phyloP scores from a whole-genome alignment of 23 red algal species.

The Gracilaria vermiculophylla region DNA sequence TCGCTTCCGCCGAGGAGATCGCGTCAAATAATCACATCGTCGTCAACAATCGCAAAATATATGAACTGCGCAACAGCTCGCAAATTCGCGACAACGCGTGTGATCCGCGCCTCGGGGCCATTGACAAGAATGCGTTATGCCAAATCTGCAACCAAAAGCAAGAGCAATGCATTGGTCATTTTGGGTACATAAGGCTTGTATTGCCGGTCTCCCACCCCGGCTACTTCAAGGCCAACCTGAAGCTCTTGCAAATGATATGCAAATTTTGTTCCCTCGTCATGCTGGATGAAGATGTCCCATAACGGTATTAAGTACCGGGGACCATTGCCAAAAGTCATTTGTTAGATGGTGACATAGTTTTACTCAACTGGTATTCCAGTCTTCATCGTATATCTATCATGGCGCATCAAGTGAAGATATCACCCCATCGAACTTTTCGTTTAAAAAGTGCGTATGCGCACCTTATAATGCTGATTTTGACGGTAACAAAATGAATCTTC shows the following conservation, averaged over 20 bases:
- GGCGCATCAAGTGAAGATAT: conserved; percentile 89
- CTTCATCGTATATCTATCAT: conserved; percentile 98
- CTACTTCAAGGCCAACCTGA: conserved; percentile 79
- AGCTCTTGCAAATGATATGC: conserved; percentile 95
- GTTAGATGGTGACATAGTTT: conserved; percentile 87
- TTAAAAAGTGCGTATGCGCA: conserved; percentile 96
- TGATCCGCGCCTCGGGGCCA: conserved; percentile 84
- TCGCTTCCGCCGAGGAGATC: conserved; percentile 79
- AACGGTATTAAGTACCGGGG: conserved; percentile 32
- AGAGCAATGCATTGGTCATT: conserved; percentile 91
- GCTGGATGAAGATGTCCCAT: conserved; percentile 1
- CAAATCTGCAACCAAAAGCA: conserved; percentile 79
- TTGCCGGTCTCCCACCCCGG: conserved; percentile 94
- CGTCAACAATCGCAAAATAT: conserved; percentile 63
- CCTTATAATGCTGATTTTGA: conserved; percentile 99
- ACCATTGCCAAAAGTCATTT: conserved; percentile 90
- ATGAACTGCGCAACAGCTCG: conserved; percentile 51
- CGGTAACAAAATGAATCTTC: conserved; percentile 99
- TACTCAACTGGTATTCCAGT: conserved; percentile 96
- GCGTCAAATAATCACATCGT: conserved; percentile 51
- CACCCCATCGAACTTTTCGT: conserved; percentile 92
- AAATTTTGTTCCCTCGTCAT: conserved; percentile 86
- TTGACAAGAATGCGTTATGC: conserved; percentile 83
- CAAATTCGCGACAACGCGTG: conserved; percentile 54
- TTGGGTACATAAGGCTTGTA: conserved; percentile 81